phyloP scores from a whole-genome alignment of 2,329 filamentous ascomycete species.

The Lanzia echinophila region DNA sequence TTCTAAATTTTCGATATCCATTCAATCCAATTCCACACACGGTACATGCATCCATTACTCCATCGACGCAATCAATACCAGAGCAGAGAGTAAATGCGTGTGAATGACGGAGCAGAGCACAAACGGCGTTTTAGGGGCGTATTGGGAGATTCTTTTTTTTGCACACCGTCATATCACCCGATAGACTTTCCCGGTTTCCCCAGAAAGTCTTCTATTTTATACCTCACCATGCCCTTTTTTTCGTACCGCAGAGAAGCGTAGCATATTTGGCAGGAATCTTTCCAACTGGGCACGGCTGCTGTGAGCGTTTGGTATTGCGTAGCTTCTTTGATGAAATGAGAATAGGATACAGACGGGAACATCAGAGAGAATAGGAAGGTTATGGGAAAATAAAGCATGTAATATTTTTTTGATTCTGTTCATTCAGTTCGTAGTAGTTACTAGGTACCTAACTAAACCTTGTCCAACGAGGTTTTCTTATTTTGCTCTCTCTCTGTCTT shows the following conservation, averaged over 20 bases:
- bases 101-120: neutral
- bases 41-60: neutral
- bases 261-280: slow-evolving; percentile 6
- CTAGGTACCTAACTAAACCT: slow-evolving; percentile 20
- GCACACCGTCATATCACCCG: neutral
- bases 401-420: slow-evolving; percentile 20
- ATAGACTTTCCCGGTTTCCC: neutral
- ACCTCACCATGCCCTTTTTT: neutral
- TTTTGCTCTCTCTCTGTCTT: neutral
- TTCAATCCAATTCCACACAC: neutral
- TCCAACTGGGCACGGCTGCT: neutral
- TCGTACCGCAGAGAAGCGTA: slow-evolving; percentile 3
- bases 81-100: neutral
- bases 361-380: slow-evolving; percentile 8
- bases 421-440: slow-evolving; percentile 15
- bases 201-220: neutral
- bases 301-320: neutral
- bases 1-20: neutral
- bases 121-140: slow-evolving; percentile 18
- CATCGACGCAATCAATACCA: neutral
- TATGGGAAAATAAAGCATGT: slow-evolving; percentile 15
- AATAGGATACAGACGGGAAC: slow-evolving; percentile 8
- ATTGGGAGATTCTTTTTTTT: slow-evolving; percentile 14
- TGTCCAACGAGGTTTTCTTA: neutral
- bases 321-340: slow-evolving; percentile 7